Conservation (phyloP, 2,329 filamentous ascomycete genomes). For the Cladophialophora immunda region DNA sequence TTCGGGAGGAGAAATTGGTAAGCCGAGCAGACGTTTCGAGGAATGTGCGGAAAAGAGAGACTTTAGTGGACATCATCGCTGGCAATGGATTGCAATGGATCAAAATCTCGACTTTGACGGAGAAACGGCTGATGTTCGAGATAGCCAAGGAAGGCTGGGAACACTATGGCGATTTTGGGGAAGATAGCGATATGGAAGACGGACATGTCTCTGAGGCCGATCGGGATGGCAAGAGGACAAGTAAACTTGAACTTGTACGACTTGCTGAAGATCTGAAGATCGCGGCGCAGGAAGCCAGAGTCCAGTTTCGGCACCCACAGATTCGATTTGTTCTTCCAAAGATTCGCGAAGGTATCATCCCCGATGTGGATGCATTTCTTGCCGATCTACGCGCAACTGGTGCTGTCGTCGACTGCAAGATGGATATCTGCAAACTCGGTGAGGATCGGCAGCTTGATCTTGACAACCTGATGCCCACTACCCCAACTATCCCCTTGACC, state of each 20-base stretch:
- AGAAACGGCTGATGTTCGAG: slow-evolving; percentile 71
- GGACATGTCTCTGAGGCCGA: slow-evolving; percentile 40
- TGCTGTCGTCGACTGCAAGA: slow-evolving; percentile 49
- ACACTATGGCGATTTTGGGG: slow-evolving; percentile 51
- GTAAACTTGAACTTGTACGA: slow-evolving; percentile 67
- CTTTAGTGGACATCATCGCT: slow-evolving; percentile 71
- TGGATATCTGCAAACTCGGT: not conserved
- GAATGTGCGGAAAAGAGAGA: slow-evolving; percentile 52
- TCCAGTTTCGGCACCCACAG: slow-evolving; percentile 67
- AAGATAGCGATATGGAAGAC: slow-evolving; percentile 42
- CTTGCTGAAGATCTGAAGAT: slow-evolving; percentile 66
- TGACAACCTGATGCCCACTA: slow-evolving; percentile 24
- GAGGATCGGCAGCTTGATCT: slow-evolving; percentile 18
- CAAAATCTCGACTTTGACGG: slow-evolving; percentile 72
- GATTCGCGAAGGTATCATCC: slow-evolving; percentile 58
- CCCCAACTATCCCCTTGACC: slow-evolving; percentile 51
- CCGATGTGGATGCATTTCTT: slow-evolving; percentile 66
- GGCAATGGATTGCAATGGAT: slow-evolving; percentile 71
- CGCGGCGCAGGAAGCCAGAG: slow-evolving; percentile 63
- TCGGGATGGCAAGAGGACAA: slow-evolving; percentile 54
- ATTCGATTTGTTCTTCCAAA: slow-evolving; percentile 70
- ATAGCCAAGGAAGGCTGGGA: slow-evolving; percentile 74
- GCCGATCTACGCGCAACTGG: slow-evolving; percentile 64
- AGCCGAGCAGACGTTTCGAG: slow-evolving; percentile 15
- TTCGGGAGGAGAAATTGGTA: slow-evolving; percentile 22